These are phyloP conservation scores for Plasmodium yoelii DNA, from an alignment of 169 alveolate species.

Conservation along the genomic window DNA sequence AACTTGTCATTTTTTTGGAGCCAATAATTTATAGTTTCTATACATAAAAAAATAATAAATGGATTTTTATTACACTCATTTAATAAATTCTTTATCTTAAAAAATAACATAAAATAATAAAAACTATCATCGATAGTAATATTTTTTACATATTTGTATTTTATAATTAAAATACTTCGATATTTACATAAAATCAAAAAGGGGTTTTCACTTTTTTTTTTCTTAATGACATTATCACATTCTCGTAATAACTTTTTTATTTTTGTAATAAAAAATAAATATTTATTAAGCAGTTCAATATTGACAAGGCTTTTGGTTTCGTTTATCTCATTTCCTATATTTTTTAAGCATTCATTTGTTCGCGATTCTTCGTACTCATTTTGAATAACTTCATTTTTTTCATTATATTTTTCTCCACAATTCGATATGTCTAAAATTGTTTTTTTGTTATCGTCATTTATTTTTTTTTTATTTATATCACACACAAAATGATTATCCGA, in stretches of 20 bases:
- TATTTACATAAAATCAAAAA: conserved; percentile 74
- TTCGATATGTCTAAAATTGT: not conserved
- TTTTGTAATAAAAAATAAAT: conserved; percentile 20
- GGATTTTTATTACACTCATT: conserved; percentile 46
- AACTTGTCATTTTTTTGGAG: conserved; percentile 65
- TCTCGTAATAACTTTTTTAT: conserved; percentile 28
- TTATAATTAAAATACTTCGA: conserved; percentile 74
- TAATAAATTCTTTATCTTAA: conserved; percentile 64
- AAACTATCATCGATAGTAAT: conserved; percentile 29
- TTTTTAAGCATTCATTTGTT: not conserved
- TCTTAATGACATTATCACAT: conserved; percentile 56
- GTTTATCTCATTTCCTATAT: not conserved
- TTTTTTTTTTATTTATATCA: not conserved
- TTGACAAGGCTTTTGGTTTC: not conserved
- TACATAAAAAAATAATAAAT: conserved; percentile 61
- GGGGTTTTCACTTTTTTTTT: conserved; percentile 71
- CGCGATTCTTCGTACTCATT: not conserved
- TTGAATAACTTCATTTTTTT: not conserved
- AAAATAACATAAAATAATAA: conserved; percentile 64
- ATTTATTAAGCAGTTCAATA: not conserved
- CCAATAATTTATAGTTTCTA: conserved; percentile 72
- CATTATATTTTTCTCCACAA: not conserved
- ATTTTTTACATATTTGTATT: conserved; percentile 64
- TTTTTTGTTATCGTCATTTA: not conserved
- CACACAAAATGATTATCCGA: not conserved